These are phyloP conservation scores for Fomitopsis pulvina DNA, from an alignment of 768 basidiomycete genomes.

Conservation along the genomic window DNA sequence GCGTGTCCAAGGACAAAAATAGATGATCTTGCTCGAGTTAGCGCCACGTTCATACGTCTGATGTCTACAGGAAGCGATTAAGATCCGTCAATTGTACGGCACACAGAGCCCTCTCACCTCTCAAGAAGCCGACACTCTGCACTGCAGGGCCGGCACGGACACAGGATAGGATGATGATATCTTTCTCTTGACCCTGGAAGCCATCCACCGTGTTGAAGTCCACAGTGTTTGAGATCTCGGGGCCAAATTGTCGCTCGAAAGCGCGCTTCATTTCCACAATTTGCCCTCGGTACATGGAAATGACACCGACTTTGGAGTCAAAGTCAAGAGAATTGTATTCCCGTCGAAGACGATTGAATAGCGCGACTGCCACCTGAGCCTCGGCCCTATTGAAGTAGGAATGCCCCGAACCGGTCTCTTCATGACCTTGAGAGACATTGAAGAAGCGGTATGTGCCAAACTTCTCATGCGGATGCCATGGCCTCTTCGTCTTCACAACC, in stretches of 20 bases:
- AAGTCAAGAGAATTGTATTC: constrained; percentile 53
- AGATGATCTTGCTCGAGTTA: constrained; percentile 94
- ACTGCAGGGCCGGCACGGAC: constrained; percentile 90
- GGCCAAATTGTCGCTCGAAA: constrained; percentile 70
- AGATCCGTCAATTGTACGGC: neutral
- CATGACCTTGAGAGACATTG: constrained; percentile 66
- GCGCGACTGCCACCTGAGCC: constrained; percentile 63
- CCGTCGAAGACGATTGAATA: constrained; percentile 65
- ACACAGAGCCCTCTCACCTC: constrained; percentile 38
- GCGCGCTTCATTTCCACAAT: constrained; percentile 62
- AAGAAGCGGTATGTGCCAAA: constrained; percentile 89
- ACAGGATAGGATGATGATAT: constrained; percentile 95
- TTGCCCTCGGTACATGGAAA: constrained; percentile 95
- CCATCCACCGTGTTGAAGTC: constrained; percentile 99
- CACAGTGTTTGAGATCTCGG: constrained; percentile 59
- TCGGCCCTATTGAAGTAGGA: constrained; percentile 77
- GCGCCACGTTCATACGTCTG: constrained; percentile 96
- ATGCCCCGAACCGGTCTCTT: constrained; percentile 51
- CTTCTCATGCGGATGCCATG: constrained; percentile 77
- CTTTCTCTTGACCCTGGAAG: constrained; percentile 99
- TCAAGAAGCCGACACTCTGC: constrained; percentile 80
- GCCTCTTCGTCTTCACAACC: constrained; percentile 70
- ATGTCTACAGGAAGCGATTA: constrained; percentile 36
- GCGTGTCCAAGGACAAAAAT: constrained; percentile 91
- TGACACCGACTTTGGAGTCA: constrained; percentile 57